Conservation (phyloP, 1,284 basidiomycete species). For the Tylopilus sp. region DNA sequence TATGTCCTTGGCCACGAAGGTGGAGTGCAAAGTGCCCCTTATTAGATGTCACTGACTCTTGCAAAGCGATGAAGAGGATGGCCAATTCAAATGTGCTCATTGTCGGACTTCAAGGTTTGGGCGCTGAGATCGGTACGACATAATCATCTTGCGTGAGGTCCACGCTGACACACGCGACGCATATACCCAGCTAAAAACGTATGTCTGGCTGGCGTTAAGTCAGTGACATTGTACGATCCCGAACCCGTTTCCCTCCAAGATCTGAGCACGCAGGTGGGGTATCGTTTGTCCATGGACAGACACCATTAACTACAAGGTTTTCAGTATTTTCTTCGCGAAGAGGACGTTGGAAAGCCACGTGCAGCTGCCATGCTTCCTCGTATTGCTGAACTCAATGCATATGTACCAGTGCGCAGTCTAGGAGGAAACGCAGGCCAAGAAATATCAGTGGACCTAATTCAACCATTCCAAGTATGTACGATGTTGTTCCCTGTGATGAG, state of each 20-base stretch:
- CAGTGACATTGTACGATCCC: constrained; percentile 95
- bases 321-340: constrained; percentile 91
- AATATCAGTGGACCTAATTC: constrained; percentile 76
- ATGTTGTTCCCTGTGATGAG: background rate
- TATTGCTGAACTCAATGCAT: constrained; percentile 92
- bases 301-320: constrained; percentile 5
- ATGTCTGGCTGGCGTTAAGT: constrained; percentile 95
- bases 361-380: constrained; percentile 87
- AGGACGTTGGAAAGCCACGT: constrained; percentile 86
- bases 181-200: constrained; percentile 82
- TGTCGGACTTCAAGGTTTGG: constrained; percentile 90
- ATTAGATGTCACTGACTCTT: constrained; percentile 7
- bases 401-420: constrained; percentile 88
- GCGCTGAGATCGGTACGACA: constrained; percentile 88
- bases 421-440: constrained; percentile 68
- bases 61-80: constrained; percentile 97
- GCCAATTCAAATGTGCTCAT: constrained; percentile 94
- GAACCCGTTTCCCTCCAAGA: constrained; percentile 85
- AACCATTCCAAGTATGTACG: constrained; percentile 78
- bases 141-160: constrained; percentile 5
- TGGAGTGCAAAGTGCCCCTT: constrained; percentile 30
- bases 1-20: constrained; percentile 97
- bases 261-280: constrained; percentile 86
- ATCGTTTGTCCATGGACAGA: constrained; percentile 5
- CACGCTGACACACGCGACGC: constrained; percentile 8